Conservation (phyloP, 2,329 filamentous ascomycete genomes). For the Cryphonectria japonica region DNA sequence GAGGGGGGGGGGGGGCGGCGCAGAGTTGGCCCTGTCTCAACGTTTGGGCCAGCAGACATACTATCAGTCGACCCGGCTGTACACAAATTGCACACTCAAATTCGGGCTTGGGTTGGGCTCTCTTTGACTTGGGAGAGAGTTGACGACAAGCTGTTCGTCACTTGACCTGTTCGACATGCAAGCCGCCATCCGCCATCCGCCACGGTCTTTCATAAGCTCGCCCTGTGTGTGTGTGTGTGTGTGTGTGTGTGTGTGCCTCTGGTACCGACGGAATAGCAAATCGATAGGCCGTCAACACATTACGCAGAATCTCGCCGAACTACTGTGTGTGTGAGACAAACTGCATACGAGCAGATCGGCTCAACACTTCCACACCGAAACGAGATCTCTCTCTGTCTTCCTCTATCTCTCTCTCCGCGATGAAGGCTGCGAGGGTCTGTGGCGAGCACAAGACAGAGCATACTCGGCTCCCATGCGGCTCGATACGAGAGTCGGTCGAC, state of each 20-base stretch:
- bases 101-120: neutral
- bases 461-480: conserved; percentile 8
- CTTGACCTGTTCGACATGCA: neutral
- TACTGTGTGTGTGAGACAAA: neutral
- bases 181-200: neutral
- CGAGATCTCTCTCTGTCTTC: too few relatives aligned
- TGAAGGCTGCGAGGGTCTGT: neutral
- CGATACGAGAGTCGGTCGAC: neutral
- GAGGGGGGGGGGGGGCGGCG: too few relatives aligned
- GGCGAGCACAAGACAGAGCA: conserved; percentile 1
- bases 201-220: neutral
- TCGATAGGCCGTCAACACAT: neutral
- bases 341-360: neutral
- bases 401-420: neutral
- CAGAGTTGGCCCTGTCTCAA: neutral
- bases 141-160: conserved; percentile 6
- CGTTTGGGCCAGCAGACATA: neutral
- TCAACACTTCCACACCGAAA: neutral
- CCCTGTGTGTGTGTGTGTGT: neutral
- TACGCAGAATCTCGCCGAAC: neutral
- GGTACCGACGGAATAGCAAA: conserved; percentile 2
- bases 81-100: neutral
- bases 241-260: too few relatives aligned
- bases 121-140: neutral
- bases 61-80: neutral